Base-by-base conservation (phyloP, 352 stramenopile genomes). In the Globisporangium sylvaticum region DNA sequence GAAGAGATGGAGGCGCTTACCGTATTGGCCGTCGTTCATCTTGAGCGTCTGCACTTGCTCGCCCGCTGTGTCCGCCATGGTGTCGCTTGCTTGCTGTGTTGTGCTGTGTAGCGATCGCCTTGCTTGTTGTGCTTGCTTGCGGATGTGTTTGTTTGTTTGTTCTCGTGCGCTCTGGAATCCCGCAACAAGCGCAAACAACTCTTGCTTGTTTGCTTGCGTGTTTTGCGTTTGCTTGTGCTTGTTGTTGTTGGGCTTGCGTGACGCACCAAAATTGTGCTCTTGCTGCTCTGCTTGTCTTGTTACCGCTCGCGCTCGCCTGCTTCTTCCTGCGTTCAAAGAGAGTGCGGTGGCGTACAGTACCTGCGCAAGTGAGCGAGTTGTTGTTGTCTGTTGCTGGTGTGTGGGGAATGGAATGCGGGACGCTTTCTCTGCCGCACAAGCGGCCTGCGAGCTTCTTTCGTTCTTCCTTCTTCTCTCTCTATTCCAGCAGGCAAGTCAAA, bases 21-120 rank as follows among this genome's bases (percentile, higher is more conserved):
- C 77, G 59, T 70, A 70, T 65, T 76, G 67, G 15, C 71, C 71
- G 42, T 76, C 70, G 77, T 78, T 81, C 67, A 78, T 83, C 75
- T 84, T 81, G 62, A 88, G 80, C 53, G 78, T 85, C 69, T 82
- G 77, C 52, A 85, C 76, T 56, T 72, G 52, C 24, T 68, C 55
- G 32, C 53, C 53, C 15, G 62, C 22, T 25, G 15, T 8, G 58
- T 70, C 62, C 12, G 66, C 42, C 66, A 72, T 72, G 29, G 25
- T 55, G 29, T 44, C 37, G 10, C 32, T 52, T 24, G 15, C 32
- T 39, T 39, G 31, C 9, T 50, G 8, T 56, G 58, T 9, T 44
- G 46, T 27, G 34, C n/a, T 58, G 48, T 52, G 60, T n/a, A n/a
- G n/a, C n/a, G n/a, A n/a, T n/a, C n/a, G n/a, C n/a, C 29, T 58